A percentile compares a stretch with the other conserved stretches of the same genome.
Evolutionary conservation across 1,139 yeast genomes (phyloP).

Genomic region (Fermentozyma sake): DNA sequence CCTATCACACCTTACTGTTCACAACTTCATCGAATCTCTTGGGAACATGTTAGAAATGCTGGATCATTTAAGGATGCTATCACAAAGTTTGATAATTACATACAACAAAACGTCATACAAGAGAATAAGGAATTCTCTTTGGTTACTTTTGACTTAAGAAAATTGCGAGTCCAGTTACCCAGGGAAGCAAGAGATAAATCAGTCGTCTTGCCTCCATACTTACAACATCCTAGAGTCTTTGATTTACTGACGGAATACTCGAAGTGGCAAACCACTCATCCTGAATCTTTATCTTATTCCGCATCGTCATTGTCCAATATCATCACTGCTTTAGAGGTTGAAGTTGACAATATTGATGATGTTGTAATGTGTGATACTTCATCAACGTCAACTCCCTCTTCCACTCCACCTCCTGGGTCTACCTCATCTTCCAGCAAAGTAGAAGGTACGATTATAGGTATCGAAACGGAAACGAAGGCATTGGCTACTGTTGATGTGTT

Average conservation of each 20-base stretch:
- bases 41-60: constrained; percentile 59
- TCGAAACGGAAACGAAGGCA: constrained; percentile 10
- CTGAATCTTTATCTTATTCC: constrained; percentile 54
- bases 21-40: constrained; percentile 47
- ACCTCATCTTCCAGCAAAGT: constrained; percentile 4
- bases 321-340: constrained; percentile 57
- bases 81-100: constrained; percentile 42
- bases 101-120: constrained; percentile 40
- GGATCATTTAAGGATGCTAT: constrained; percentile 61
- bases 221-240: constrained; percentile 73
- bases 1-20: constrained; percentile 66
- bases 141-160: constrained; percentile 64
- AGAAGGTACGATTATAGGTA: too few species aligned
- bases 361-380: constrained; percentile 2
- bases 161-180: constrained; percentile 70
- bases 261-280: constrained; percentile 63
- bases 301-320: constrained; percentile 48
- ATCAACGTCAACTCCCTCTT: constrained; percentile 8
- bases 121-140: constrained; percentile 56
- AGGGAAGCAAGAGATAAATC: constrained; percentile 79
- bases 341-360: constrained; percentile 18
- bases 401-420: constrained; percentile 12
- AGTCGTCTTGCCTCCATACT: constrained; percentile 65
- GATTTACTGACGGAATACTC: constrained; percentile 71
- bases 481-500: constrained; percentile 19